Percentiles rank a stretch among this genome's conserved stretches.
Evolutionary conservation across 441 rosid species (phyloP).

Genomic region (Eugenia klotzschiana): DNA sequence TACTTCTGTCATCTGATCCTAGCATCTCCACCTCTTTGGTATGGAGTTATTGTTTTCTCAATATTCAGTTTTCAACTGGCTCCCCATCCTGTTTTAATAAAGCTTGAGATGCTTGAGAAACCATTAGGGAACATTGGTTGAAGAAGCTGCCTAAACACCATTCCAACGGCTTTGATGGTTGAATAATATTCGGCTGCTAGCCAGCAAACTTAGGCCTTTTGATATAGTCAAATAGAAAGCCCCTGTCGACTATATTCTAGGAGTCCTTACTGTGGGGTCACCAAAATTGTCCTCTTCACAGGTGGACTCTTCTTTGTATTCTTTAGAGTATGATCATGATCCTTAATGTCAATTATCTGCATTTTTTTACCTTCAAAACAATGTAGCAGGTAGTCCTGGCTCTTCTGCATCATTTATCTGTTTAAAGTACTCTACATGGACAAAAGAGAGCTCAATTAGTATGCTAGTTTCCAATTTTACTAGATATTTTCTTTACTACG

Average conservation of each 20-base stretch:
- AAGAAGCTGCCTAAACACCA: not conserved
- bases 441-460: not conserved
- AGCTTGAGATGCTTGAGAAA: not conserved
- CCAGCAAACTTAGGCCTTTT: not conserved
- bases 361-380: not conserved
- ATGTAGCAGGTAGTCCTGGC: not conserved
- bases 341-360: not conserved
- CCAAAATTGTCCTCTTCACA: not conserved
- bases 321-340: not conserved
- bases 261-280: not conserved
- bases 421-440: not conserved
- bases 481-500: not conserved
- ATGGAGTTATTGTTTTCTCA: not conserved
- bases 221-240: not conserved
- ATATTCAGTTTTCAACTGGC: not conserved
- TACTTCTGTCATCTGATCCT: not conserved
- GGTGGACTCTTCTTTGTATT: not conserved
- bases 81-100: not conserved
- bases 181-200: not conserved
- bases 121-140: not conserved
- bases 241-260: not conserved
- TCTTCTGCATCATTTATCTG: not conserved
- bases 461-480: not conserved
- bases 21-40: not conserved
- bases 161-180: not conserved